phyloP scores from a whole-genome alignment of 192 early-diverging fungal genomes.

The Gonapodya sp. region DNA sequence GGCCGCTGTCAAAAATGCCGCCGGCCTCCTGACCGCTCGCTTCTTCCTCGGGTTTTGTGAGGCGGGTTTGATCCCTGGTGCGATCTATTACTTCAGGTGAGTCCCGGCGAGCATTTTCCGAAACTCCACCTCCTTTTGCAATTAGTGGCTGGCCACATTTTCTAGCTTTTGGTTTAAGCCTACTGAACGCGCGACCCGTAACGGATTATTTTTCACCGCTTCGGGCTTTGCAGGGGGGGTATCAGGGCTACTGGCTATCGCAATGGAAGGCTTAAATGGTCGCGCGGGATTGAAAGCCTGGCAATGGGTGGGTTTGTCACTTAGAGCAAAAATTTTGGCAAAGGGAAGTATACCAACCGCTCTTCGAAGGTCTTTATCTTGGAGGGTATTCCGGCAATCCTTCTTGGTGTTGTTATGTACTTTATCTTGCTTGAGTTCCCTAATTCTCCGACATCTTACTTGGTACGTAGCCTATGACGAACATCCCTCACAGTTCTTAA shows the following conservation, averaged over 20 bases:
- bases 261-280: constrained; percentile 5
- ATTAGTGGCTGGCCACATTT: too few species aligned
- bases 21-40: constrained; percentile 35
- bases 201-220: constrained; percentile 36
- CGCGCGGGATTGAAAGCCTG: constrained; percentile 7
- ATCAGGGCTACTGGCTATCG: not conserved
- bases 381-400: constrained; percentile 46
- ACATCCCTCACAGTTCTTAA: not conserved
- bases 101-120: not conserved
- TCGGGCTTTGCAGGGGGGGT: constrained; percentile 2
- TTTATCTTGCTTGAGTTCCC: constrained; percentile 34
- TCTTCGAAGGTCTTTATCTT: too few species aligned
- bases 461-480: not conserved
- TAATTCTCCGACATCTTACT: not conserved
- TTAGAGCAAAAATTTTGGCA: too few species aligned
- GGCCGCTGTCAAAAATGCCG: constrained; percentile 29
- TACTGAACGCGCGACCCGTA: constrained; percentile 29
- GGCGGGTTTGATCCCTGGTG: constrained; percentile 49
- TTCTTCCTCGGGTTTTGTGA: constrained; percentile 53
- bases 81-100: constrained; percentile 43
- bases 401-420: constrained; percentile 23
- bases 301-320: constrained; percentile 49
- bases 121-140: constrained; percentile 1
- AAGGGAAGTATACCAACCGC: too few species aligned
- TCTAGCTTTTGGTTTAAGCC: constrained; percentile 41